Evolutionary conservation across 768 basidiomycete genomes (phyloP).

Genomic region (Mycena indigotica): DNA sequence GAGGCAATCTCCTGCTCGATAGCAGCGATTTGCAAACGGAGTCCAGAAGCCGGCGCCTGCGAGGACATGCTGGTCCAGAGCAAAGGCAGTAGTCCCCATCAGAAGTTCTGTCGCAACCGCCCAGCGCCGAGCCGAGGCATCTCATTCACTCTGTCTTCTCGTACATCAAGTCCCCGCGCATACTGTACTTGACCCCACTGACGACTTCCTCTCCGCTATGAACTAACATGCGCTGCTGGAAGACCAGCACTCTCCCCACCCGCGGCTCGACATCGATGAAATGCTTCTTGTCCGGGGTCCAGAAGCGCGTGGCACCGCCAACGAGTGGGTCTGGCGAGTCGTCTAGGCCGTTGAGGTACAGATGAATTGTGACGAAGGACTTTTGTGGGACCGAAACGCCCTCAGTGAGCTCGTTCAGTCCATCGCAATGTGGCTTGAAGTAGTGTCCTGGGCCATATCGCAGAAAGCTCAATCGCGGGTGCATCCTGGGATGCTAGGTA

Average conservation of each 20-base stretch:
- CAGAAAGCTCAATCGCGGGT: slow-evolving; percentile 46
- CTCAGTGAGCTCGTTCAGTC: slow-evolving; percentile 37
- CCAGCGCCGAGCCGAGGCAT: too few relatives aligned
- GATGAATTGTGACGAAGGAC: slow-evolving; percentile 45
- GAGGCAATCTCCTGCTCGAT: too few relatives aligned
- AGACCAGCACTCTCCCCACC: slow-evolving; percentile 42
- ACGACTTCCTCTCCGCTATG: slow-evolving; percentile 46
- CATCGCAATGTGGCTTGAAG: slow-evolving; percentile 39
- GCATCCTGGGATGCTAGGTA: slow-evolving; percentile 32
- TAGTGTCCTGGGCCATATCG: slow-evolving; percentile 47
- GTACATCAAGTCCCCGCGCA: slow-evolving; percentile 48
- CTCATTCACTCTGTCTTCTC: too few relatives aligned
- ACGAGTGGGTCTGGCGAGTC: slow-evolving; percentile 24
- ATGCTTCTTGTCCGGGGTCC: slow-evolving; percentile 31
- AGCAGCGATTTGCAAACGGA: too few relatives aligned
- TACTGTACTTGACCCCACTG: slow-evolving; percentile 39
- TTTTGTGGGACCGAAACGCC: slow-evolving; percentile 29
- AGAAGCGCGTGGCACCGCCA: slow-evolving; percentile 45
- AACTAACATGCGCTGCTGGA: slow-evolving; percentile 42
- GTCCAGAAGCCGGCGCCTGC: too few relatives aligned
- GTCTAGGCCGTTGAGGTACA: slow-evolving; percentile 43
- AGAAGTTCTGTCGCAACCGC: too few relatives aligned
- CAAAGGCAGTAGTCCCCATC: too few relatives aligned
- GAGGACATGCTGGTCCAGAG: too few relatives aligned
- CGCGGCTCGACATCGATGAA: slow-evolving; percentile 46